Evolutionary conservation across 2,329 filamentous ascomycete species (phyloP).

Genomic region (Ascochyta koolunga): DNA sequence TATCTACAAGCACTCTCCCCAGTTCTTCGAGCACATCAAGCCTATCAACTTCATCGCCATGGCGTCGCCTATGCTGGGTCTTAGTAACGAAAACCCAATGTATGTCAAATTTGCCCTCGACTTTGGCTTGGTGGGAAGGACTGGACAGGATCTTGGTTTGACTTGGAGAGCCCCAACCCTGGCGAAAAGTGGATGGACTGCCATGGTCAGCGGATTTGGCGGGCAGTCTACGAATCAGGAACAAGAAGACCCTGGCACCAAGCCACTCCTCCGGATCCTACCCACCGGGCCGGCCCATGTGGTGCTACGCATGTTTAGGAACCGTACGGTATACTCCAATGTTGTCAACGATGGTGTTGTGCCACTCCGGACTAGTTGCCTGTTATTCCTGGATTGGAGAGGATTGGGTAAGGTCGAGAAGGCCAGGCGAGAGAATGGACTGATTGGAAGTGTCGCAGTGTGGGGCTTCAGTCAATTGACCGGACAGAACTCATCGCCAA

Average conservation of each 20-base stretch:
- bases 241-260: conserved; percentile 76
- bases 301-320: conserved; percentile 85
- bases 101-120: conserved; percentile 98
- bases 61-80: conserved; percentile 84
- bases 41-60: conserved; percentile 91
- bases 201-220: conserved; percentile 81
- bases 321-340: conserved; percentile 92
- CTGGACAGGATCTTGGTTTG: conserved; percentile 90
- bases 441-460: conserved; percentile 89
- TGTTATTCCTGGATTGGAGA: conserved; percentile 97
- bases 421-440: conserved; percentile 85
- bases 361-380: conserved; percentile 88
- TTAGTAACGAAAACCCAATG: conserved; percentile 96
- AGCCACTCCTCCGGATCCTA: conserved; percentile 85
- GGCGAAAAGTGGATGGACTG: conserved; percentile 84
- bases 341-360: conserved; percentile 98
- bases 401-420: conserved; percentile 93
- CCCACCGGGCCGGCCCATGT: conserved; percentile 90
- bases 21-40: conserved; percentile 84
- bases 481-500: conserved; percentile 67
- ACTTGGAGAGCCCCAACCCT: conserved; percentile 92
- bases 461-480: conserved; percentile 96
- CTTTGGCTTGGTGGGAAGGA: conserved; percentile 93
- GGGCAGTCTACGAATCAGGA: conserved; percentile 62
- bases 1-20: conserved; percentile 92